Evolutionary conservation across 345 rosid genomes (phyloP), one percentile per base, ranked within the genome.

Genomic region (Geranium brycei): DNA sequence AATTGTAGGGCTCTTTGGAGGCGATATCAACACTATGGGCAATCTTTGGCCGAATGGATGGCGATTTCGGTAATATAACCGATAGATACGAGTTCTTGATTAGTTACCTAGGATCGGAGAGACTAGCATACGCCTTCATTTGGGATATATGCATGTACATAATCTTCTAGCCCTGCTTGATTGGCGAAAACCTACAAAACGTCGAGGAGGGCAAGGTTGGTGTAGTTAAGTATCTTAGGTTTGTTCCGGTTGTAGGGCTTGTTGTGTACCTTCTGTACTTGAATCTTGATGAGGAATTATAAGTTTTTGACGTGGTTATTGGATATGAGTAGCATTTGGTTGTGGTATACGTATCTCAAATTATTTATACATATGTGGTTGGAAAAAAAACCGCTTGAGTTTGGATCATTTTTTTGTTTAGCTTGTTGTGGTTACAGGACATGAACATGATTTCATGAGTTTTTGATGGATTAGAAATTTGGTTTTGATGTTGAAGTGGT

Each of bases 81-180:
- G 91, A 86, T 5, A 82, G 95, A 68, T 81, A 77, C 85, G 87
- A 86, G 61, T 93, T 73, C 80, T 31, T 90, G 73, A 58, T 80
- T 64, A 71, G 76, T 66, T 88, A 86, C 75, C 79, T 87, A 41
- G 91, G 87, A 73, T 87, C 95, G 7, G 97, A 93, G 80, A 85
- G 99, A 75, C 71, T 87, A 66, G 96, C 91, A 17, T 87, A 90
- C 71, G 96, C 97, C 17, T 90, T 89, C 81, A 77, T 90, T 31
- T 90, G 97, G 96, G 96, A 93, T 80, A 82, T 93, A 31, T 67
- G 79, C 72, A 74, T 93, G 5, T 90, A 93, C 84, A 80, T 75
- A 55, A 62, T 88, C 61, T 93, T 93, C 76, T 97, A 93, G 87
- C 96, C 91, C n/a, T 90, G 95, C 97, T 67, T 93, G 77, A 88